Evolutionary conservation across 2,329 filamentous ascomycete species (phyloP), one percentile per base, ranked within the genome.

Genomic region (Nemania sp.): DNA sequence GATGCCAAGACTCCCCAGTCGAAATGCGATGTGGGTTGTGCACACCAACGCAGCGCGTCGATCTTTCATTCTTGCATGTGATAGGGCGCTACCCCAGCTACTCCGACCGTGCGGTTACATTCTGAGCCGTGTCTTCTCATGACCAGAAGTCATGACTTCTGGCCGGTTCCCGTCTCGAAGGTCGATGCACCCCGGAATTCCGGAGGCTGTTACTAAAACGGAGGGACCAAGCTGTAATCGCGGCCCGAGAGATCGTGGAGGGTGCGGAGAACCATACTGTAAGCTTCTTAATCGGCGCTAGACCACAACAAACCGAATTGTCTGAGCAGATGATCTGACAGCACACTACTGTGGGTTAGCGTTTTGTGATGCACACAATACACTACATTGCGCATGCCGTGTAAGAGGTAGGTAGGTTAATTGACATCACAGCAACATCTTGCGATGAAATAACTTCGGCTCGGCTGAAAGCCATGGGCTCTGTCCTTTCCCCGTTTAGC

Each of bases 21-120:
- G 12, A 9, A 23, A 44, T 24, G 26, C 22, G 17, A 39, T 28
- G 26, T 17, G 8, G 12, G 31, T 34, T 6, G 28, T 31, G 26
- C 26, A 28, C 26, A 9, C 11, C 9, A 31, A 24, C 34, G n/a
- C 15, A 17, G 15, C 30, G 40, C 34, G 26, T 44, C 26, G 36
- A 24, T 37, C n/a, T 5, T 36, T 42, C 28, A 31, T 9, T 47
- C 9, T 24, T 48, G 23, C 40, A 40, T 48, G 28, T 34, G 30
- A n/a, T 24, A 48, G 14, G 14, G 33, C 3, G 46, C 43, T 41
- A 19, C 37, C 31, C 48, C 43, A 42, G 46, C 15, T 31, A 22
- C 36, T 58, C 49, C 45, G 51, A 44, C 47, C 57, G 54, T 58
- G 52, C 45, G 54, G 57, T 60, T 59, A 44, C 57, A 52, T 50